These are phyloP conservation scores for Sisymbrium altissimum DNA, from an alignment of 345 rosid species.

Conservation along the genomic window DNA sequence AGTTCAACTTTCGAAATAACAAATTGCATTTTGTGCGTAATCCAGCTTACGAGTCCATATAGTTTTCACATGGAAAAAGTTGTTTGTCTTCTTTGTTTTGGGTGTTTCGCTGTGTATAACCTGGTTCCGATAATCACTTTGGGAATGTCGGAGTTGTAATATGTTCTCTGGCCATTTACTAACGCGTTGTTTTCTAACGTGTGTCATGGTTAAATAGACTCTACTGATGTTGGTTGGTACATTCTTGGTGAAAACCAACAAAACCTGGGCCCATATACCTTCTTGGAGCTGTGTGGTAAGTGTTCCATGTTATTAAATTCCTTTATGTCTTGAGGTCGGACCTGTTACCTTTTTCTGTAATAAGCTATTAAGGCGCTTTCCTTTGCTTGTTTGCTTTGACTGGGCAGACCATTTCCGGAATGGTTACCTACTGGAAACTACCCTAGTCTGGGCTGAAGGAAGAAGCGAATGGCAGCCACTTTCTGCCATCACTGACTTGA, in stretches of 20 bases:
- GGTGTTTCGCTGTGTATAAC: not conserved
- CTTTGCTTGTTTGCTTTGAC: conserved; percentile 47
- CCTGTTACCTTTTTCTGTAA: conserved; percentile 46
- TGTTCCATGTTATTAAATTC: not conserved
- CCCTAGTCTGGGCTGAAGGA: conserved; percentile 86
- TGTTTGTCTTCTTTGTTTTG: not conserved
- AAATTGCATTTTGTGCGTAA: not conserved
- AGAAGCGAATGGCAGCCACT: conserved; percentile 82
- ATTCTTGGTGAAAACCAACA: conserved; percentile 72
- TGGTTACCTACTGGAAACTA: conserved; percentile 66
- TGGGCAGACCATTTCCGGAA: conserved; percentile 82
- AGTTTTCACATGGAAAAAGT: not conserved
- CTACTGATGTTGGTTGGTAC: conserved; percentile 65
- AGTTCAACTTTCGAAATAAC: not conserved
- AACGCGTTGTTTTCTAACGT: conserved; percentile 16
- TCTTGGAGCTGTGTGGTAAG: conserved; percentile 72
- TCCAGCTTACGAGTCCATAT: not conserved
- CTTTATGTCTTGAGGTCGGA: conserved; percentile 3
- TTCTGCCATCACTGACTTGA: conserved; percentile 62
- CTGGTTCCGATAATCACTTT: not conserved
- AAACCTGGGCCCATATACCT: conserved; percentile 66
- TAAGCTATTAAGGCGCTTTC: conserved; percentile 41
- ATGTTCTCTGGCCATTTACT: not conserved
- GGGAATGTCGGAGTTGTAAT: not conserved
- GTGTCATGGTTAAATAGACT: not conserved